phyloP scores from a whole-genome alignment of 2,329 filamentous ascomycete species.

The Pseudogymnoascus sp. region DNA sequence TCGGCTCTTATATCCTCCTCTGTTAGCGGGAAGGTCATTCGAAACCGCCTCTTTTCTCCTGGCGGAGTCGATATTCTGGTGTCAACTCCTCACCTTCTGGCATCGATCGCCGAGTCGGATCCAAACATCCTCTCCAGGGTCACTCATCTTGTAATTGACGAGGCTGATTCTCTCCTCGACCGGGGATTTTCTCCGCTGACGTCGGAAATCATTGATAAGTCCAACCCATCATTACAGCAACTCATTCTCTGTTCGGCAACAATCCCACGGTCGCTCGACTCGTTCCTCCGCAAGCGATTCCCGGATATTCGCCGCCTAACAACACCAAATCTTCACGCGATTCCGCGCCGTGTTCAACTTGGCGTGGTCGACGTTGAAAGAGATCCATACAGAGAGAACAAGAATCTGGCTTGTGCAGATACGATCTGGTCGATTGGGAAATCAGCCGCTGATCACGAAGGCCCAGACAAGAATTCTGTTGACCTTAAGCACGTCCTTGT shows the following conservation, averaged over 20 bases:
- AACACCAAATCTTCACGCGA: constrained; percentile 92
- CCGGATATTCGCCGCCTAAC: constrained; percentile 79
- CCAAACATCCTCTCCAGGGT: constrained; percentile 91
- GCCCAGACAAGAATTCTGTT: constrained; percentile 45
- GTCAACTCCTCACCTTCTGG: constrained; percentile 80
- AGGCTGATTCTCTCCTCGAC: constrained; percentile 93
- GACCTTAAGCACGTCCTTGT: constrained; percentile 82
- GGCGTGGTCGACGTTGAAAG: constrained; percentile 87
- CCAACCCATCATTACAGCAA: constrained; percentile 73
- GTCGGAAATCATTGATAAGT: constrained; percentile 71
- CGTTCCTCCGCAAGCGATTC: constrained; percentile 71
- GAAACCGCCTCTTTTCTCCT: constrained; percentile 73
- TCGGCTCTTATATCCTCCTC: constrained; percentile 74
- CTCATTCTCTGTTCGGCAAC: constrained; percentile 92
- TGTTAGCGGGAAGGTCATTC: constrained; percentile 69
- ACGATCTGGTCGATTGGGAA: constrained; percentile 90
- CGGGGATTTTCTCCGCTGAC: constrained; percentile 84
- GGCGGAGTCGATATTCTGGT: constrained; percentile 79
- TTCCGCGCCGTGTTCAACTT: constrained; percentile 87
- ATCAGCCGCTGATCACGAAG: constrained; percentile 55
- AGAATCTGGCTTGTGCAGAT: constrained; percentile 86
- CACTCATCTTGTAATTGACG: constrained; percentile 80
- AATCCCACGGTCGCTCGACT: constrained; percentile 83
- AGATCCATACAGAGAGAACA: constrained; percentile 90
- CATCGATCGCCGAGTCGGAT: constrained; percentile 80